Evolutionary conservation across 129 eudicot genomes (phyloP), one percentile per base, ranked within the genome.

Genomic region (Lactuca saligna): DNA sequence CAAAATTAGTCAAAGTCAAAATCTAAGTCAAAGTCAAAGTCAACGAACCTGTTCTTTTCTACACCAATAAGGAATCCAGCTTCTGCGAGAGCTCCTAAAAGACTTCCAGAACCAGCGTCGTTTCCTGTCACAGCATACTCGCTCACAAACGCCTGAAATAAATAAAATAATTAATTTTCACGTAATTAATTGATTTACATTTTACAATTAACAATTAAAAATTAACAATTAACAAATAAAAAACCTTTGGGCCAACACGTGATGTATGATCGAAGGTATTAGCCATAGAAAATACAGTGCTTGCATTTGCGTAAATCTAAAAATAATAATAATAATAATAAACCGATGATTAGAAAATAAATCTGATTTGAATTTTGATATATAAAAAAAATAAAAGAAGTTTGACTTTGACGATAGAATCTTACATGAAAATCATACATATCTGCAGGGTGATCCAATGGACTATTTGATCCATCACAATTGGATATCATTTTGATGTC

Each of bases 81-180:
- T 85, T 94, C 99, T 15, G 85, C 99, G 7, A 94, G 61, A 33
- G 97, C 93, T 61, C 90, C 97, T 57, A 83, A 59, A 62, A 94
- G 86, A 85, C 91, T 94, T 73, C 99, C 99, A 5, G 54, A 71
- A 16, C 99, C 99, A 66, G 99, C 93, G 75, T 94, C 89, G 0
- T 75, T 53, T 73, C 87, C 90, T n/a, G 88, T 87, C 75, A 89
- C 99, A 50, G 97, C 99, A 74, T 94, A 94, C 67, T 94, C 99
- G 48, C 99, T 94, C 69, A 94, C 99, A 74, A 94, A 94, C n/a
- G 89, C 99, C 99, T 94, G 87, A 60, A 75, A 73, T 59, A 34
- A 81, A 63, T 31, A 12, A 44, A 48, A 74, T 57, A 38, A 39
- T 17, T 31, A 25, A 69, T 41, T 42, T 54, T 59, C 7, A 68